Evolutionary conservation across 1,284 basidiomycete species (phyloP).

Genomic region (Cutaneotrichosporon cutaneum): DNA sequence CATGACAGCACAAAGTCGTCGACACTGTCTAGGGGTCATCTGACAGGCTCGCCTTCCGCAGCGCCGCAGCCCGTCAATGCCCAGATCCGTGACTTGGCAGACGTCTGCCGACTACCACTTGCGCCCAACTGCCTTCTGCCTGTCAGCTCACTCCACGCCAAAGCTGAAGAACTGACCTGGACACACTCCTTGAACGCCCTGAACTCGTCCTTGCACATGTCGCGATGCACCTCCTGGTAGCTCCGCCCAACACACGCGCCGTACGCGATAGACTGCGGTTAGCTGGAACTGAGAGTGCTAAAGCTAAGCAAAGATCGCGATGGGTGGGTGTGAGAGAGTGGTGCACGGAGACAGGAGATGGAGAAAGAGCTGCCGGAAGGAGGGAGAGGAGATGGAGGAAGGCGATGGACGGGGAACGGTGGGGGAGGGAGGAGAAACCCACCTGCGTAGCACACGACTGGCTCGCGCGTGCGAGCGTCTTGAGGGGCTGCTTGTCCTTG

Average conservation of each 20-base stretch:
- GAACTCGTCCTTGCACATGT: conserved; percentile 55
- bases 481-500: conserved; percentile 48
- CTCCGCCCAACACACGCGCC: conserved; percentile 53
- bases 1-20: no score
- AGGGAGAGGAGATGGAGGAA: background rate
- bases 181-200: conserved; percentile 55
- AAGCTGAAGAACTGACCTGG: conserved; percentile 40
- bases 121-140: conserved; percentile 44
- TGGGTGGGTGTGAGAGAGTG: background rate
- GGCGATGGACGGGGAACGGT: background rate
- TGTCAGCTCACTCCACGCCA: background rate
- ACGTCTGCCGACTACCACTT: conserved; percentile 41
- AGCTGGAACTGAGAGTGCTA: background rate
- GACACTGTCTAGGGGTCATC: no score
- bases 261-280: conserved; percentile 51
- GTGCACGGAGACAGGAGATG: background rate
- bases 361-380: background rate
- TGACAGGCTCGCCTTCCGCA: no score
- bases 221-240: conserved; percentile 53
- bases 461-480: conserved; percentile 46
- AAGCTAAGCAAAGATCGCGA: background rate
- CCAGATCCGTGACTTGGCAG: no score
- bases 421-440: conserved; percentile 10
- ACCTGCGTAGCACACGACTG: conserved; percentile 48
- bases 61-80: background rate